These are phyloP conservation scores for Hymenoscyphus fructigenus DNA, from an alignment of 2,329 filamentous ascomycete genomes.

Conservation along the genomic window DNA sequence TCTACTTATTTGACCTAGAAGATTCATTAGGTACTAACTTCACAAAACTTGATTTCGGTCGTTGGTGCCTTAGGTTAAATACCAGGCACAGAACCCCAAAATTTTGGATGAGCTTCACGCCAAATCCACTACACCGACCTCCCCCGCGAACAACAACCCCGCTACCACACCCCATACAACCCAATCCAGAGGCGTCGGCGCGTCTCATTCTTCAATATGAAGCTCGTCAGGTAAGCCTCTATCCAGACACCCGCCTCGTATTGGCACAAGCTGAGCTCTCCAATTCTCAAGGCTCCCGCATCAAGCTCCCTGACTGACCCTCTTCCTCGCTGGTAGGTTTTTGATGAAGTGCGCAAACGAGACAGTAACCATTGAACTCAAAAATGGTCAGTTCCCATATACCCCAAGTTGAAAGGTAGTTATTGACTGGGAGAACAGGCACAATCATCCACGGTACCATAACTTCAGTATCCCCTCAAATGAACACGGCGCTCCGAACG, in stretches of 20 bases:
- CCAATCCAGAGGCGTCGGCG: slow-evolving; percentile 1
- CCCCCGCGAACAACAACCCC: slow-evolving; percentile 13
- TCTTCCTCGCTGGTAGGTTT: slow-evolving; percentile 61
- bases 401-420: background rate
- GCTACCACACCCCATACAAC: slow-evolving; percentile 3
- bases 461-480: slow-evolving; percentile 92
- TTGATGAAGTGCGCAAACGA: slow-evolving; percentile 99
- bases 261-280: slow-evolving; percentile 47
- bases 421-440: slow-evolving; percentile 50
- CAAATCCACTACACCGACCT: slow-evolving; percentile 1
- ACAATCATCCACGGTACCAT: slow-evolving; percentile 97
- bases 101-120: slow-evolving; percentile 11
- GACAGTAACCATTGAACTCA: slow-evolving; percentile 96
- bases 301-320: slow-evolving; percentile 38
- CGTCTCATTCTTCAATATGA: slow-evolving; percentile 63
- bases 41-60: background rate
- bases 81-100: slow-evolving; percentile 1
- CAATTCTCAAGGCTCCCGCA: slow-evolving; percentile 40
- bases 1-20: background rate
- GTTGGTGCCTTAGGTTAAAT: background rate
- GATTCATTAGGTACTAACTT: background rate
- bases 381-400: slow-evolving; percentile 70
- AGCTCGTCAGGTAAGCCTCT: slow-evolving; percentile 84
- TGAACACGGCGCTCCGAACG: slow-evolving; percentile 94
- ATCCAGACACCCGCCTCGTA: slow-evolving; percentile 27